Percentiles rank a stretch among this genome's conserved stretches.
Evolutionary conservation across 2,329 filamentous ascomycete genomes (phyloP).

Genomic region (Colletotrichum nymphaeae): DNA sequence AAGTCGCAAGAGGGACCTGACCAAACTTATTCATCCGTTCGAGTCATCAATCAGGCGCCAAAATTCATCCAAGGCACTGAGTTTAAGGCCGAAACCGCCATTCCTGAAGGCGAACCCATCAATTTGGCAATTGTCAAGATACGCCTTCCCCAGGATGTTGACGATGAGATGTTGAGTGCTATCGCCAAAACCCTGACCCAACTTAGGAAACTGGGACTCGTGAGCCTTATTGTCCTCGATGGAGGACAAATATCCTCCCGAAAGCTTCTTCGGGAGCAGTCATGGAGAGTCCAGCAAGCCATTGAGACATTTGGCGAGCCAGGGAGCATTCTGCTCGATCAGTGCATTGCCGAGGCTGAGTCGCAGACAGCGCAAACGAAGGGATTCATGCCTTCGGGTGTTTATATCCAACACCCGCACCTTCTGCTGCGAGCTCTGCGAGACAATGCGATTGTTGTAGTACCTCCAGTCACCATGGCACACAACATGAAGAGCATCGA

Average conservation of each 20-base stretch:
- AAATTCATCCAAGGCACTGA: slow-evolving; percentile 50
- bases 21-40: slow-evolving; percentile 40
- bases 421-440: slow-evolving; percentile 47
- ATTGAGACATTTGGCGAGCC: slow-evolving; percentile 77
- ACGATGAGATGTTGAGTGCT: slow-evolving; percentile 76
- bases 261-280: slow-evolving; percentile 68
- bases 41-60: slow-evolving; percentile 44
- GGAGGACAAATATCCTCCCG: slow-evolving; percentile 60
- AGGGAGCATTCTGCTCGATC: slow-evolving; percentile 72
- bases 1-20: slow-evolving; percentile 2
- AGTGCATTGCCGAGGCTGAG: slow-evolving; percentile 20
- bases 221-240: slow-evolving; percentile 86
- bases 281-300: slow-evolving; percentile 78
- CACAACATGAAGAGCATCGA: slow-evolving; percentile 52
- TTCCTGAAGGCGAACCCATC: slow-evolving; percentile 47
- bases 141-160: slow-evolving; percentile 76
- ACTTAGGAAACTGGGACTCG: slow-evolving; percentile 82
- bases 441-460: slow-evolving; percentile 50
- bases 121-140: slow-evolving; percentile 90
- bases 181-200: slow-evolving; percentile 88
- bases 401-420: slow-evolving; percentile 30
- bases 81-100: neutral
- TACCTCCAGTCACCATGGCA: slow-evolving; percentile 54
- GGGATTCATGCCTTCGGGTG: slow-evolving; percentile 33
- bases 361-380: slow-evolving; percentile 1